Percentiles rank a stretch among this genome's conserved stretches.
These are phyloP conservation scores for Hericium coralloides DNA, from an alignment of 768 basidiomycete species.

Conservation along the genomic window DNA sequence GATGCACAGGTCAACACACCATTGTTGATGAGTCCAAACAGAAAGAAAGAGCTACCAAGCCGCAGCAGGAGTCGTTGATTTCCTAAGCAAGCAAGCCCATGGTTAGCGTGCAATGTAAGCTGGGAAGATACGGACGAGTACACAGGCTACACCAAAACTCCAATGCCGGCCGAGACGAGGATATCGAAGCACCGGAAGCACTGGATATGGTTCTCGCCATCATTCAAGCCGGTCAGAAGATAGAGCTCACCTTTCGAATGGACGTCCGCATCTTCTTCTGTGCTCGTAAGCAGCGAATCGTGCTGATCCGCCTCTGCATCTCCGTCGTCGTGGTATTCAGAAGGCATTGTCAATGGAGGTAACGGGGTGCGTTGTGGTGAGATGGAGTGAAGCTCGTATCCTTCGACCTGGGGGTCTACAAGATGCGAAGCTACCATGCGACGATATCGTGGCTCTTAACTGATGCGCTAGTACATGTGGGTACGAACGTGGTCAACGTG, in stretches of 20 bases:
- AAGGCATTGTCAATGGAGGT: not conserved
- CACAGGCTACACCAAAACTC: not conserved
- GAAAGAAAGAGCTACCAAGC: constrained; percentile 65
- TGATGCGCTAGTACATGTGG: no score
- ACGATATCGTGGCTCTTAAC: no score
- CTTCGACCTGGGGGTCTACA: not conserved
- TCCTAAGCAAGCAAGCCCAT: not conserved
- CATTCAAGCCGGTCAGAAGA: not conserved
- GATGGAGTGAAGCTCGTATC: not conserved
- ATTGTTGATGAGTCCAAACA: constrained; percentile 91
- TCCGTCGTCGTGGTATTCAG: not conserved
- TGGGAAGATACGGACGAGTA: no score
- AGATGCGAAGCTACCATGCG: not conserved
- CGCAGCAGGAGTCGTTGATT: constrained; percentile 21
- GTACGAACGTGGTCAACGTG: no score
- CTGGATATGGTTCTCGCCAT: not conserved
- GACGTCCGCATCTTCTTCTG: not conserved
- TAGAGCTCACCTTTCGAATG: not conserved
- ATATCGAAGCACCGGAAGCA: not conserved
- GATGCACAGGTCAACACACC: constrained; percentile 32
- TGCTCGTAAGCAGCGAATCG: not conserved
- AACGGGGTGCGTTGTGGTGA: not conserved
- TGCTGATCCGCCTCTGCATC: not conserved
- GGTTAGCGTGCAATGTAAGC: not conserved
- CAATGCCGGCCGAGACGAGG: no score